Conservation (phyloP, 208 protist genomes). For the Trypanosoma boissoni region DNA sequence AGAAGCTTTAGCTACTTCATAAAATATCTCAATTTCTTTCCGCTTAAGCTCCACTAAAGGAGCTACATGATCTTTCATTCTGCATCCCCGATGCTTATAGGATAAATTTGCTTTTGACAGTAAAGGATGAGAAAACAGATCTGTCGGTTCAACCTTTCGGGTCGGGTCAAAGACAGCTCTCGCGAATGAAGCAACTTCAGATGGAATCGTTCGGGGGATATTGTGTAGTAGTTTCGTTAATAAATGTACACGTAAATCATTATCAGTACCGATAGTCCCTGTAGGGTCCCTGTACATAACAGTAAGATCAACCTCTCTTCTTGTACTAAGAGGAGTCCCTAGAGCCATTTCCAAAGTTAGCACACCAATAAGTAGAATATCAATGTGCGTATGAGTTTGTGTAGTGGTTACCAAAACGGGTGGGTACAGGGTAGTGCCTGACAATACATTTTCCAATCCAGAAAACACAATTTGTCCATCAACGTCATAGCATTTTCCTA, state of each 20-base stretch:
- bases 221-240: conserved; percentile 2
- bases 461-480: conserved; percentile 12
- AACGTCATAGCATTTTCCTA: conserved; percentile 24
- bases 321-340: conserved; percentile 10
- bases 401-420: conserved; percentile 11
- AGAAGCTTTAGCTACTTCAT: conserved; percentile 14
- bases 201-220: conserved; percentile 11
- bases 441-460: conserved; percentile 21
- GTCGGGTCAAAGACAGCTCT: conserved; percentile 6
- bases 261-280: conserved; percentile 1
- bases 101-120: neutral
- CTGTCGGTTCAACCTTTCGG: neutral
- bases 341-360: conserved; percentile 20
- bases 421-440: conserved; percentile 10
- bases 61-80: neutral
- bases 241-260: conserved; percentile 2
- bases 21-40: conserved; percentile 22
- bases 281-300: conserved; percentile 9
- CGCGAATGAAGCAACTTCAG: conserved; percentile 4
- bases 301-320: conserved; percentile 1
- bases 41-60: conserved; percentile 7
- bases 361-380: conserved; percentile 19
- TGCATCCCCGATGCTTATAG: neutral
- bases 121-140: conserved; percentile 14
- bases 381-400: conserved; percentile 15